Evolutionary conservation across 192 early-diverging fungal genomes (phyloP).

Genomic region (Spizellomyces punctatus): DNA sequence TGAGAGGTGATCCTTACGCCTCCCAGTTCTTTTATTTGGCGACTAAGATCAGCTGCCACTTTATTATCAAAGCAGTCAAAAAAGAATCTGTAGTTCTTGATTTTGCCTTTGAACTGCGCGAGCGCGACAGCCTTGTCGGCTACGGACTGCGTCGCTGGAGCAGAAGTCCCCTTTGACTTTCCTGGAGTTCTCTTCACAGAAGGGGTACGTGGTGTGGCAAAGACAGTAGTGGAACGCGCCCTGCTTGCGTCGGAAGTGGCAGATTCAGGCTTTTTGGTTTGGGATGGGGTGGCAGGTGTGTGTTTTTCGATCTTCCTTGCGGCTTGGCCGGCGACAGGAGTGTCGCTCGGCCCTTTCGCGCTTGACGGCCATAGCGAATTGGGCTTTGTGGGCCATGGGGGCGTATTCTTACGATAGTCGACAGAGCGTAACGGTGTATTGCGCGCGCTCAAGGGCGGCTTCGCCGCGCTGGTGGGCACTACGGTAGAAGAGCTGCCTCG

Average conservation of each 20-base stretch:
- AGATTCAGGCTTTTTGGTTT: too few species aligned
- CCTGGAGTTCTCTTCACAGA: conserved; percentile 6
- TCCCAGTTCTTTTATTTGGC: conserved; percentile 25
- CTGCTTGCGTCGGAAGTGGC: too few species aligned
- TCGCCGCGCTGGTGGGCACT: neutral
- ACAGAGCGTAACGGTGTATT: conserved; percentile 13
- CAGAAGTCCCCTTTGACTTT: neutral
- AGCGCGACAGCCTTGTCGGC: neutral
- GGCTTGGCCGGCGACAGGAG: neutral
- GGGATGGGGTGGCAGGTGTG: too few species aligned
- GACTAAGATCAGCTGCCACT: neutral
- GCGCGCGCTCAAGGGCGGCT: neutral
- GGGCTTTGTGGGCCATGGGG: conserved; percentile 1
- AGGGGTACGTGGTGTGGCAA: conserved; percentile 18
- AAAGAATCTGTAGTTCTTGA: conserved; percentile 24
- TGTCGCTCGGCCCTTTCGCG: neutral
- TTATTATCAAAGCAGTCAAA: conserved; percentile 17
- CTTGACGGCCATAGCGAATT: neutral
- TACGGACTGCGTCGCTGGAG: neutral
- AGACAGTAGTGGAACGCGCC: too few species aligned
- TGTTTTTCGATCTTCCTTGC: too few species aligned
- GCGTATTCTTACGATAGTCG: neutral
- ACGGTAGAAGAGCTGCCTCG: conserved; percentile 3
- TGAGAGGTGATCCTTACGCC: neutral
- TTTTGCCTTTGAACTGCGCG: conserved; percentile 4